phyloP scores from a whole-genome alignment of 1,139 yeast genomes.

The Suhomyces panamericanus region DNA sequence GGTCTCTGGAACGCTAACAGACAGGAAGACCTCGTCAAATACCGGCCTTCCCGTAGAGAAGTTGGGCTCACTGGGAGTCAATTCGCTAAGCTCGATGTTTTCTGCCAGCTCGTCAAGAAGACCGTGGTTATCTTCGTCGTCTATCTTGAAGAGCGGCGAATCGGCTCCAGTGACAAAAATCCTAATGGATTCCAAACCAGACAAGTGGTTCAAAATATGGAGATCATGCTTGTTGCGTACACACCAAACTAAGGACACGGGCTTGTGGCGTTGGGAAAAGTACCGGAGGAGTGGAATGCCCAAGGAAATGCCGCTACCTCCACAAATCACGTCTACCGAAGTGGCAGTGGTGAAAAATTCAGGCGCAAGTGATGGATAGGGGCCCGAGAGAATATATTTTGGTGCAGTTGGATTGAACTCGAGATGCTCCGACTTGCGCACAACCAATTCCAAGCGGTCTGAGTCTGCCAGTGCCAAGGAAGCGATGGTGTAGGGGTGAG shows the following conservation, averaged over 20 bases:
- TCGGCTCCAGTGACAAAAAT: conserved; percentile 26
- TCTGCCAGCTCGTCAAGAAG: conserved; percentile 20
- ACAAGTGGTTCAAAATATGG: conserved; percentile 36
- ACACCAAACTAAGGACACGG: conserved; percentile 50
- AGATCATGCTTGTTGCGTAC: conserved; percentile 46
- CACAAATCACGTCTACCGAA: conserved; percentile 63
- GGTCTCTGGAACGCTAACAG: conserved; percentile 28
- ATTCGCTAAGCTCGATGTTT: conserved; percentile 23
- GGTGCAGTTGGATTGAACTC: conserved; percentile 16
- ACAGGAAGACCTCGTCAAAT: conserved; percentile 29
- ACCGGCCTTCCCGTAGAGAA: conserved; percentile 42
- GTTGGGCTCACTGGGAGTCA: conserved; percentile 1
- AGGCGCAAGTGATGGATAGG: conserved; percentile 30
- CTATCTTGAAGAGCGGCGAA: conserved; percentile 5
- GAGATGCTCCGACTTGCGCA: conserved; percentile 14
- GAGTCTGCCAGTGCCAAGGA: conserved; percentile 16
- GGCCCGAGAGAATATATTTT: conserved; percentile 28
- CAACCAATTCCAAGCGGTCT: conserved; percentile 26
- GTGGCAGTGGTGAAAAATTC: conserved; percentile 43
- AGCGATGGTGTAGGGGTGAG: conserved; percentile 44
- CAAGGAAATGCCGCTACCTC: conserved; percentile 84
- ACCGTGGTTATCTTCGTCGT: conserved; percentile 22
- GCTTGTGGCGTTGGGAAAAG: conserved; percentile 21
- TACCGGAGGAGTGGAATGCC: conserved; percentile 60
- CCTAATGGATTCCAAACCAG: conserved; percentile 22